phyloP scores from a whole-genome alignment of 106 monocot genomes.

The Acorus calamus region DNA sequence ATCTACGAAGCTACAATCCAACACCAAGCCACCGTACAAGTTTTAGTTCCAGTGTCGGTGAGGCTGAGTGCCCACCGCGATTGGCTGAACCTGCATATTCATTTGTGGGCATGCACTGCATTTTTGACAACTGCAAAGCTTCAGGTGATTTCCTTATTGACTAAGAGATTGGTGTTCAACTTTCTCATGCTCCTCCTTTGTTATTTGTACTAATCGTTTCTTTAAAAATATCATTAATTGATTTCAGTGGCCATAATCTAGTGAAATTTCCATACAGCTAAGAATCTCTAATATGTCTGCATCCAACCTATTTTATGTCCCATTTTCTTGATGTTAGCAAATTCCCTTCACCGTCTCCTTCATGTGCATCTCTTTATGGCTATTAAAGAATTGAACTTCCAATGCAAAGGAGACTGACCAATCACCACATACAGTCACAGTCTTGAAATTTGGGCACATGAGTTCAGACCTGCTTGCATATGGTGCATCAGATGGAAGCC shows the following conservation, averaged over 20 bases:
- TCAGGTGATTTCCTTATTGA: too few species aligned
- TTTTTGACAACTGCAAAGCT: slow-evolving; percentile 90
- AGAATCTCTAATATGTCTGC: too few species aligned
- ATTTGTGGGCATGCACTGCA: slow-evolving; percentile 95
- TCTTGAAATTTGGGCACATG: slow-evolving; percentile 90
- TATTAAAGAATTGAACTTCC: too few species aligned
- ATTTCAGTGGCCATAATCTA: too few species aligned
- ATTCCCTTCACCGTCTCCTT: slow-evolving; percentile 1
- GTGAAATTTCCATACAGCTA: too few species aligned
- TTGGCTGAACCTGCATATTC: slow-evolving; percentile 82
- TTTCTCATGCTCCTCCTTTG: too few species aligned
- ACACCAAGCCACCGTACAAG: slow-evolving; percentile 43
- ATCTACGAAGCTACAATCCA: slow-evolving; percentile 43
- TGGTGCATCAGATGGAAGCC: slow-evolving; percentile 86
- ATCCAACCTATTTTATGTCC: too few species aligned
- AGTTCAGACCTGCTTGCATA: slow-evolving; percentile 93
- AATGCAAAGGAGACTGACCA: too few species aligned
- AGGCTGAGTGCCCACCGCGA: slow-evolving; percentile 43
- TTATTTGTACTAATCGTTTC: not conserved
- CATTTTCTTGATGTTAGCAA: not conserved
- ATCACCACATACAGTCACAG: slow-evolving; percentile 42
- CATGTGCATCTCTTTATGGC: not conserved
- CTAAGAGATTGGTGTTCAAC: too few species aligned
- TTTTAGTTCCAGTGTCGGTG: slow-evolving; percentile 52
- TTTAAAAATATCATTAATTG: not conserved